Conservation (phyloP, 306 rosid species). For the Canavalia gladiata region DNA sequence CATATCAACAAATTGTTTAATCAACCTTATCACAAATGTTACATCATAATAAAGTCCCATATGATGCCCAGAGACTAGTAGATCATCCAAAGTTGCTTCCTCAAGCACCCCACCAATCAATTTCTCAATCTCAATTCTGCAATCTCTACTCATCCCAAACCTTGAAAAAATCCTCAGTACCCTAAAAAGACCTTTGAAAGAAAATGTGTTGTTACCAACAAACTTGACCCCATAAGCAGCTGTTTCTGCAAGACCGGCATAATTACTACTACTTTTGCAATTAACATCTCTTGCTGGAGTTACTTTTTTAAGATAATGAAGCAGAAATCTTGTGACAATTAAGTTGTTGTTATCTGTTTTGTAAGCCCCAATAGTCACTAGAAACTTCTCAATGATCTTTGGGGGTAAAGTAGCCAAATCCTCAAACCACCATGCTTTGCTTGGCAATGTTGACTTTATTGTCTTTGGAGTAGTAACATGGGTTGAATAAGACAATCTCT, state of each 20-base stretch:
- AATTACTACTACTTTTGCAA: conserved; percentile 43
- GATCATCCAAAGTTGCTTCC: conserved; percentile 76
- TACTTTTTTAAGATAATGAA: conserved; percentile 66
- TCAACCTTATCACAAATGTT: conserved; percentile 70
- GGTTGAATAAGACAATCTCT: conserved; percentile 54
- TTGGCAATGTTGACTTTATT: conserved; percentile 51
- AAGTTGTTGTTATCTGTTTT: conserved; percentile 60
- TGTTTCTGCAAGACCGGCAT: conserved; percentile 67
- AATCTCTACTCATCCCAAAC: conserved; percentile 61
- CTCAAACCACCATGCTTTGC: conserved; percentile 81
- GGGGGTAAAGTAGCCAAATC: conserved; percentile 73
- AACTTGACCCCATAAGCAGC: conserved; percentile 66
- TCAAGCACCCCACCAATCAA: conserved; percentile 76
- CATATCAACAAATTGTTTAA: conserved; percentile 57
- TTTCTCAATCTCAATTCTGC: conserved; percentile 66
- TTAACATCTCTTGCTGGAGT: conserved; percentile 40
- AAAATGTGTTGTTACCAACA: conserved; percentile 61
- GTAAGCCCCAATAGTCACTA: conserved; percentile 58
- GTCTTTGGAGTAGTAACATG: conserved; percentile 61
- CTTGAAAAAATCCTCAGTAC: conserved; percentile 67
- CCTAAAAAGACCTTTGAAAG: conserved; percentile 77
- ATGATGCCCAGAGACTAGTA: conserved; percentile 65
- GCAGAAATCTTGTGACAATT: conserved; percentile 72
- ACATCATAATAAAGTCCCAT: conserved; percentile 72
- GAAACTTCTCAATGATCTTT: conserved; percentile 65